Percentiles rank a stretch among this genome's conserved stretches.
Evolutionary conservation across 306 rosid species (phyloP).

Genomic region (Parietaria judaica): DNA sequence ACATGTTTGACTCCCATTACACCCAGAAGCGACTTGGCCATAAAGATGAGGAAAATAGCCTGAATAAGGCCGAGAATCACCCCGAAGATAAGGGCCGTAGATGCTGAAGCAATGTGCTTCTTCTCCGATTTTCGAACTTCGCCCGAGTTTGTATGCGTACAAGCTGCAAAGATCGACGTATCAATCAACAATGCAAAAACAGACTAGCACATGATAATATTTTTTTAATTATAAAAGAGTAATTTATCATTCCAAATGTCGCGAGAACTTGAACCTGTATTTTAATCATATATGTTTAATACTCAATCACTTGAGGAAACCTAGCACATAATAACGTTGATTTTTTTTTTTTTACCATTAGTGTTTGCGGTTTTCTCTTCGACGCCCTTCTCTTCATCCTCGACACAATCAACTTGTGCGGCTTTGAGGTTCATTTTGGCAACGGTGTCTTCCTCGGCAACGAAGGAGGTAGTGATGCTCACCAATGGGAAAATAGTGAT

Average conservation of each 20-base stretch:
- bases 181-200: constrained; percentile 23
- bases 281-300: too few species aligned
- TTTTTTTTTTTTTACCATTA: too few species aligned
- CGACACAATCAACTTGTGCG: constrained; percentile 21
- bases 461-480: constrained; percentile 91
- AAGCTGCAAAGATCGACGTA: not conserved
- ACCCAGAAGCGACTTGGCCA: constrained; percentile 60
- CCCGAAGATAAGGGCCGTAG: constrained; percentile 91
- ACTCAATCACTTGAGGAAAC: too few species aligned
- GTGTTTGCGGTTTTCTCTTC: too few species aligned
- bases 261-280: too few species aligned
- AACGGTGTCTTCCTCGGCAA: constrained; percentile 86
- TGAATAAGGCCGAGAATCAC: constrained; percentile 69
- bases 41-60: constrained; percentile 56
- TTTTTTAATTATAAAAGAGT: too few species aligned
- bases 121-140: constrained; percentile 33
- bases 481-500: constrained; percentile 92
- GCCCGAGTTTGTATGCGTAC: not conserved
- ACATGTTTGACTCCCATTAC: constrained; percentile 84
- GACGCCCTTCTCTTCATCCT: not conserved
- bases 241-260: too few species aligned
- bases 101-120: constrained; percentile 72
- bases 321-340: too few species aligned
- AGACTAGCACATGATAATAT: not conserved
- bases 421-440: constrained; percentile 24